Evolutionary conservation across 257 asterid genomes (phyloP).

Genomic region (Petunia axillaris): DNA sequence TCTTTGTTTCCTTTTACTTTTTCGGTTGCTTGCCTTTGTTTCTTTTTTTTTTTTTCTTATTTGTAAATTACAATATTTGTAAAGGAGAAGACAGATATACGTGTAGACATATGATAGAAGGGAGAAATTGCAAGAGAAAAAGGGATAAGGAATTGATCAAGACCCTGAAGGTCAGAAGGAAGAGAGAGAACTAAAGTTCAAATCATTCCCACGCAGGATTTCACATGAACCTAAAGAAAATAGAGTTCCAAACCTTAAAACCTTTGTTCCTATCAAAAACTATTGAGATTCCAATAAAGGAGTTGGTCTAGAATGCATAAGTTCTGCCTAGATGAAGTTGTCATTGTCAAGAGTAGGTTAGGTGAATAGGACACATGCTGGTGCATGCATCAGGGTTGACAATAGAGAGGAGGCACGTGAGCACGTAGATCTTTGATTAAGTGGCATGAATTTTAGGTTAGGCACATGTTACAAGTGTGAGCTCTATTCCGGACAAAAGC

Average conservation of each 20-base stretch:
- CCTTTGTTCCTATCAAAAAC: background rate
- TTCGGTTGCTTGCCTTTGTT: no score
- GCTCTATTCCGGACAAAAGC: background rate
- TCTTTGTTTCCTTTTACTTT: no score
- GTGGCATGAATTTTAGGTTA: background rate
- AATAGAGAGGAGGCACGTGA: background rate
- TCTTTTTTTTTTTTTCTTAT: no score
- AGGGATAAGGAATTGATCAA: background rate
- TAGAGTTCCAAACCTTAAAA: conserved; percentile 5
- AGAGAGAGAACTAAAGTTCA: conserved; percentile 5
- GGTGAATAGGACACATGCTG: background rate
- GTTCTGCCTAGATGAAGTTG: conserved; percentile 16
- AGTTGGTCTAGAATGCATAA: background rate
- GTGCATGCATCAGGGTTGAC: background rate
- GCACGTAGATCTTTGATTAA: background rate
- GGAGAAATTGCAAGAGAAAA: conserved; percentile 16
- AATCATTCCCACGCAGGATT: background rate
- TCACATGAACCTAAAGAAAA: background rate
- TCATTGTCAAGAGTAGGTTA: conserved; percentile 7
- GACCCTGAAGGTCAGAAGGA: background rate
- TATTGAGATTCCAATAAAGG: conserved; percentile 5
- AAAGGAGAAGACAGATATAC: background rate
- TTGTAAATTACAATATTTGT: background rate
- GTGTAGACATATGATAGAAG: background rate
- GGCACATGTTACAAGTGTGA: background rate